Conservation (phyloP, 164 flowering plant genomes). For the Vitis vinifera region DNA sequence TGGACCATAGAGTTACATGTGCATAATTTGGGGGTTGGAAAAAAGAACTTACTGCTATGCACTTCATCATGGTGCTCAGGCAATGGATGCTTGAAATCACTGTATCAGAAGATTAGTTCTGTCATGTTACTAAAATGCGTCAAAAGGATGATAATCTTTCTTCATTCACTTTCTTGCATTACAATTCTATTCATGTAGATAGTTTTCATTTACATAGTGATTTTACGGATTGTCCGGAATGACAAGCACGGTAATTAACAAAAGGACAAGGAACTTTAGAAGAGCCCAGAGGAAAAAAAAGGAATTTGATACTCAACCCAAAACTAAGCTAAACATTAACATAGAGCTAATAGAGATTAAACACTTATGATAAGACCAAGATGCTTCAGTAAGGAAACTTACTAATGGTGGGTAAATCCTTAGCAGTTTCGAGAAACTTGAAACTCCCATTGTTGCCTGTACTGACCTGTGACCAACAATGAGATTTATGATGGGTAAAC, state of each 20-base stretch:
- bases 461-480: slow-evolving; percentile 43
- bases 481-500: neutral
- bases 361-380: neutral
- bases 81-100: slow-evolving; percentile 73
- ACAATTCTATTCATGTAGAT: no score
- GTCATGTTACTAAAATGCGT: neutral
- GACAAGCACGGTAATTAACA: no score
- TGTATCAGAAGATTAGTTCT: slow-evolving; percentile 28
- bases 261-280: no score
- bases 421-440: slow-evolving; percentile 67
- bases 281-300: no score
- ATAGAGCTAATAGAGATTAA: neutral
- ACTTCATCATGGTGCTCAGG: slow-evolving; percentile 81
- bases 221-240: no score
- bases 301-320: no score
- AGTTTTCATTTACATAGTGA: no score
- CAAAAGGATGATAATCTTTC: neutral
- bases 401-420: slow-evolving; percentile 80
- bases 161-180: neutral
- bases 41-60: slow-evolving; percentile 73
- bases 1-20: no score
- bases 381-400: slow-evolving; percentile 25
- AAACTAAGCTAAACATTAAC: neutral
- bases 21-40: neutral
- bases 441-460: slow-evolving; percentile 43